Conservation (phyloP, 257 asterid species). For the Cinchona pubescens region DNA sequence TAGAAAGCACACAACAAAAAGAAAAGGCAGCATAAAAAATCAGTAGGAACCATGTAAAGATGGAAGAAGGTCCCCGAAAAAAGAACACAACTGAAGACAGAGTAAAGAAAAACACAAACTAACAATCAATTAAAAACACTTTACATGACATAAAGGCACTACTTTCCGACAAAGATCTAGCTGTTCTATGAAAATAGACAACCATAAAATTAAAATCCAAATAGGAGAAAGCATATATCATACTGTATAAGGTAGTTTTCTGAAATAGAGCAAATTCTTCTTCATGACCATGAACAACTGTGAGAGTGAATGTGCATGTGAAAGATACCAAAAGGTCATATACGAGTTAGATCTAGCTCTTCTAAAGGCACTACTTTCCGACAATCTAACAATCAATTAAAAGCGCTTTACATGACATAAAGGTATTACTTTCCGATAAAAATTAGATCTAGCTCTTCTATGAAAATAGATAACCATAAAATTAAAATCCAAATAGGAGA, state of each 20-base stretch:
- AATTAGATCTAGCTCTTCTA: no score
- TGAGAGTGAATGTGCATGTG: no score
- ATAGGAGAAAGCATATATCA: no score
- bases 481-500: neutral
- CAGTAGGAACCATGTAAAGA: neutral
- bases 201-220: neutral
- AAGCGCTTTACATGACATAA: neutral
- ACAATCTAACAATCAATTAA: neutral
- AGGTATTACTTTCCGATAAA: no score
- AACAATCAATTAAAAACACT: neutral
- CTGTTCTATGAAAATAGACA: neutral
- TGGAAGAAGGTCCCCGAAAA: neutral
- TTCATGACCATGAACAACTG: neutral
- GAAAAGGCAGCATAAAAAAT: neutral
- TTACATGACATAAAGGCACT: neutral
- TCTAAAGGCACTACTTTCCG: neutral
- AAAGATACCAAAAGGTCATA: neutral
- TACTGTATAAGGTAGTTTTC: neutral
- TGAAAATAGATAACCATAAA: neutral
- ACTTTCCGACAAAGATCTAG: neutral
- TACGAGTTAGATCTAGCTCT: no score
- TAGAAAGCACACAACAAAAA: neutral
- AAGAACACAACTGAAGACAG: neutral
- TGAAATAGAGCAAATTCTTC: neutral
- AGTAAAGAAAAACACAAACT: neutral